Evolutionary conservation across 2,329 filamentous ascomycete species (phyloP), one percentile per base, ranked within the genome.

Genomic region (Dendryphion nanum): DNA sequence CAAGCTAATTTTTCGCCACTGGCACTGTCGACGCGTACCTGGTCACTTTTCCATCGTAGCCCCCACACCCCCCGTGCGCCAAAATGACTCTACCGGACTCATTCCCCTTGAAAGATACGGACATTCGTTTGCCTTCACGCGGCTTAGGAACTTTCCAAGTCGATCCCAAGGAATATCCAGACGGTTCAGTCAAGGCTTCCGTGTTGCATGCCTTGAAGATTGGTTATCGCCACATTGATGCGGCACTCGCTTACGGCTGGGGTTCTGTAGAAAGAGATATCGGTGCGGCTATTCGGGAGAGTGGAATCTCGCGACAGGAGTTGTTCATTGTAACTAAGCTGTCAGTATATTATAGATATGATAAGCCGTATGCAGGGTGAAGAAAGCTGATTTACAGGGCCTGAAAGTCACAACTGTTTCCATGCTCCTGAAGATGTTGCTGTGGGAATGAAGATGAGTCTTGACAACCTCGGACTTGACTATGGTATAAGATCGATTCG

Each of bases 181-280:
- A 23, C 13, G 33, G 33, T n/a, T 24, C 33, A n/a, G 33, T 26
- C 10, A 35, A 35, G 33, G 20, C 18, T 7, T 23, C 18, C 5
- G 85, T 89, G 44, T 77, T 83, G 64, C 70, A 71, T 23, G 83
- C 83, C 18, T 72, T 87, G 19, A 69, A 71, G 41, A 62, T 60
- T 3, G 76, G 76, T n/a, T 79, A 78, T 47, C 62, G 74, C 16
- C 33, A 35, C 15, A 17, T 35, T 7, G 33, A 35, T 17, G 20
- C 33, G 6, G 33, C 33, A 26, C 20, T 24, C 6, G 33, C 33
- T 15, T 35, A 35, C 19, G 18, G 18, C 13, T 35, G 18, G 20
- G 33, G 33, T 19, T 23, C 18, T 7, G 20, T 35, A 6, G 33
- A 35, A 17, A 12, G 20, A 14, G 33, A 35, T 6, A 26, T 35